Base-by-base conservation (phyloP, 805 yeast species). In the Wickerhamomyces bovis region DNA sequence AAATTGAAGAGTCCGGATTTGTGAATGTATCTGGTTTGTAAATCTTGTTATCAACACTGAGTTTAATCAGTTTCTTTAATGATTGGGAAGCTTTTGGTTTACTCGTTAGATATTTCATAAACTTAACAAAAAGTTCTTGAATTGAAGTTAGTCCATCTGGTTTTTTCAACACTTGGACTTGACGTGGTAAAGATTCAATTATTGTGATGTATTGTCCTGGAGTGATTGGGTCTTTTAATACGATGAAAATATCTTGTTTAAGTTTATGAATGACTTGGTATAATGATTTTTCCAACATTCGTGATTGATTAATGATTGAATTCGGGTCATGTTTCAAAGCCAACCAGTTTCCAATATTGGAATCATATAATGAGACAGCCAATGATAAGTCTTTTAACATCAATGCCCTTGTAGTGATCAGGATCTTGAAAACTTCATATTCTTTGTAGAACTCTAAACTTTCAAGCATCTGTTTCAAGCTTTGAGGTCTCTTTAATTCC, bases 261-360 rank as follows among this genome's bases (percentile, higher is more conserved):
- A 44, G 18, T 33, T 44, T 45, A 15, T 44, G 40, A 11, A 44
- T 39, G 25, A 48, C 38, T 40, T 48, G 51, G 16, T 38, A 48
- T 4, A 48, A 40, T 10, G 51, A 48, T 33, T 48, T 48, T 3
- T 33, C 39, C 25, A 42, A 33, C 15, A 47, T n/a, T 3, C 45
- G 22, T 15, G 50, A 44, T 13, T 23, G 16, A 7, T 19, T 21
- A 11, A 42, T 22, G 20, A 6, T 12, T 10, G 39, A 38, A 18
- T 42, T 21, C 31, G 45, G 41, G 13, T 30, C 41, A 13, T 44
- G 22, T 3, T 23, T n/a, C 2, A 42, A 31, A 20, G 11, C 3
- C 6, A 36, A 6, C 51, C 51, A 48, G 4, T 12, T 5, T 9
- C 26, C 23, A 15, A 42, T 21, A 22, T 44, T 48, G 8, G 30